Evolutionary conservation across 1,284 basidiomycete species (phyloP), one percentile per base, ranked within the genome.

Genomic region (Ustilago crameri): DNA sequence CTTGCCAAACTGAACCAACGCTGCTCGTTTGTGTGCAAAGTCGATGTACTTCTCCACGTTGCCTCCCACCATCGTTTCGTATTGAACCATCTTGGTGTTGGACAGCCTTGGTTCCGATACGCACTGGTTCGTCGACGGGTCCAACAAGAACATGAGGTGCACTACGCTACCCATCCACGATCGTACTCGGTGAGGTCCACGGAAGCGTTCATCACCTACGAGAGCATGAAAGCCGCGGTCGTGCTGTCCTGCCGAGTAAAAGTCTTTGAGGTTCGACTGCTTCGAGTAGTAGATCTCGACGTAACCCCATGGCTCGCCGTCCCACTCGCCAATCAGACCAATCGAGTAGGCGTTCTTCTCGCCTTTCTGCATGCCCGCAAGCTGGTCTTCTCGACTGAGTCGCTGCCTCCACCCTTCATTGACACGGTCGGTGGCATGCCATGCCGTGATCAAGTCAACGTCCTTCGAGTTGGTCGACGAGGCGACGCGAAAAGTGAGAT

Each of bases 111-210:
- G 80, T 54, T 82, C 80, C 18, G 74, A 74, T 9, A 81, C 70
- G 37, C 74, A 64, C 48, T 59, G 71, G 27, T 47, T 37, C 23
- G 79, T 80, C 40, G 68, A 66, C 0, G 74, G 68, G 24, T 82
- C 79, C 23, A 81, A 62, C 41, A 76, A 42, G 40, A 79, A 82
- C 58, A 79, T 69, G 37, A 82, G 53, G 20, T 81, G 74, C n/a
- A 82, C 68, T 9, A 79, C 54, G 24, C 72, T 73, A 30, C 76
- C 76, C 80, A 82, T 82, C 80, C 80, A 82, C 14, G 71, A 65
- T 1, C 79, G 62, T 14, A 82, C 80, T 1, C 79, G 46, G 41
- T 81, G 73, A 1, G 79, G 74, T 2, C 80, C 80, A 9, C 80
- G 60, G 58, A 77, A 81, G 12, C 59, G 51, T 37, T 81, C 76